Base-by-base conservation (phyloP, 78 protist genomes). In the Trichosphaerium sp. region DNA sequence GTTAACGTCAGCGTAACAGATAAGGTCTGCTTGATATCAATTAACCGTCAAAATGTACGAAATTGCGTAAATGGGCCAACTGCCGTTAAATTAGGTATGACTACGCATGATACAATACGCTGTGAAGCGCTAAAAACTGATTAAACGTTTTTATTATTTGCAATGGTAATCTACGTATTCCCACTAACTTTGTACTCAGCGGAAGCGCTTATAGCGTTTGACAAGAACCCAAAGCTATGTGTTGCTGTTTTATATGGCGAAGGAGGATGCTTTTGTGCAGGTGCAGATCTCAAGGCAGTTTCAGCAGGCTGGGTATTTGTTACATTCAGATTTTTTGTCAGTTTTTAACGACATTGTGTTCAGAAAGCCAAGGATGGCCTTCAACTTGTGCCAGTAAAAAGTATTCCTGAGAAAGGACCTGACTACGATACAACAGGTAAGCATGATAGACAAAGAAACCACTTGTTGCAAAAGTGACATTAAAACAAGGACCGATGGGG, bases 401-500 rank as follows among this genome's bases (percentile, higher is more conserved):
- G 18, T 18, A 44, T 44, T 14, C 14, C 3, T 23, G 18, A 43
- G 3, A 44, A 37, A 15, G 0, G 41, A 39, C 34, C 48, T 15
- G 25, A 39, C 59, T 34, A 58, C 43, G 10, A 59, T 51, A 41
- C 56, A 7, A 31, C 61, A 37, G 18, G 6, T 15, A 64, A 78
- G 14, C 29, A 38, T 25, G 70, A 57, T 62, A 25, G 55, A n/a
- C n/a, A n/a, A n/a, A n/a, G n/a, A n/a, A n/a, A n/a, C n/a, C n/a
- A n/a, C n/a, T n/a, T n/a, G n/a, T n/a, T n/a, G n/a, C 62, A n/a
- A n/a, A n/a, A n/a, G n/a, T n/a, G n/a, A n/a, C n/a, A n/a, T n/a
- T n/a, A n/a, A n/a, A n/a, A 40, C 48, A 63, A 32, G 88, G 77
- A 32, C 88, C 88, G 8, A 78, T 83, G 82, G 92, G 92, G 6